Conservation (phyloP, 495 filamentous ascomycete genomes). For the Hypoxylon lienhwacheense region DNA sequence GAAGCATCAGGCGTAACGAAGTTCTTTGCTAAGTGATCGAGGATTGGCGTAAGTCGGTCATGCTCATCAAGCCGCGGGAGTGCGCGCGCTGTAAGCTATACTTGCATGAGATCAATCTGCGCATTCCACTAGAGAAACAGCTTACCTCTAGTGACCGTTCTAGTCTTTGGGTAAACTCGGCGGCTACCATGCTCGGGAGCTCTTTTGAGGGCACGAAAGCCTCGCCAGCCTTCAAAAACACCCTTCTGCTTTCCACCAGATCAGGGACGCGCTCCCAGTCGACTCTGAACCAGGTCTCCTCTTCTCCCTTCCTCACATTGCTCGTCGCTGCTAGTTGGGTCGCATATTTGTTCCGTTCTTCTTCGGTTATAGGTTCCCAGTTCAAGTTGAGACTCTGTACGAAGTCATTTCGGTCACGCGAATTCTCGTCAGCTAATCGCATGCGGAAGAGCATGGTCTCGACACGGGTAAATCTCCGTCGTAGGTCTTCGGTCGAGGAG, state of each 20-base stretch:
- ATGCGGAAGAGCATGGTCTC: conserved; percentile 88
- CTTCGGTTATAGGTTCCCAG: conserved; percentile 70
- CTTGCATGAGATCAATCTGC: conserved; percentile 12
- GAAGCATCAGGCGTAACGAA: conserved; percentile 87
- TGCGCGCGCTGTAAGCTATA: conserved; percentile 78
- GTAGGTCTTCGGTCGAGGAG: conserved; percentile 83
- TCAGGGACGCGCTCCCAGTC: conserved; percentile 94
- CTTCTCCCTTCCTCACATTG: conserved; percentile 57
- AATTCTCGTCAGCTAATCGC: conserved; percentile 71
- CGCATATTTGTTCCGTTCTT: conserved; percentile 64
- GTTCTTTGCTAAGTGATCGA: conserved; percentile 87
- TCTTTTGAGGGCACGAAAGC: conserved; percentile 90
- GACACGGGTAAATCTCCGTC: conserved; percentile 81
- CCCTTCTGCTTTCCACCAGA: conserved; percentile 75
- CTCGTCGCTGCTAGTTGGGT: conserved; percentile 44
- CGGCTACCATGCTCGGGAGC: conserved; percentile 83
- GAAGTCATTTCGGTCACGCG: conserved; percentile 70
- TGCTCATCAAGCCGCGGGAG: conserved; percentile 95
- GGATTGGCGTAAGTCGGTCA: conserved; percentile 89
- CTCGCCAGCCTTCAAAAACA: conserved; percentile 76
- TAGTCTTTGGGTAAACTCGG: conserved; percentile 76
- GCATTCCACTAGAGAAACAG: conserved; percentile 2
- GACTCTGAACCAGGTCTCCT: conserved; percentile 86
- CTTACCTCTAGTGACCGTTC: conserved; percentile 80
- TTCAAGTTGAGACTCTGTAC: conserved; percentile 75